These are phyloP conservation scores for Auxenochlorella protothecoides DNA, from an alignment of 139 green algal species.

Conservation along the genomic window DNA sequence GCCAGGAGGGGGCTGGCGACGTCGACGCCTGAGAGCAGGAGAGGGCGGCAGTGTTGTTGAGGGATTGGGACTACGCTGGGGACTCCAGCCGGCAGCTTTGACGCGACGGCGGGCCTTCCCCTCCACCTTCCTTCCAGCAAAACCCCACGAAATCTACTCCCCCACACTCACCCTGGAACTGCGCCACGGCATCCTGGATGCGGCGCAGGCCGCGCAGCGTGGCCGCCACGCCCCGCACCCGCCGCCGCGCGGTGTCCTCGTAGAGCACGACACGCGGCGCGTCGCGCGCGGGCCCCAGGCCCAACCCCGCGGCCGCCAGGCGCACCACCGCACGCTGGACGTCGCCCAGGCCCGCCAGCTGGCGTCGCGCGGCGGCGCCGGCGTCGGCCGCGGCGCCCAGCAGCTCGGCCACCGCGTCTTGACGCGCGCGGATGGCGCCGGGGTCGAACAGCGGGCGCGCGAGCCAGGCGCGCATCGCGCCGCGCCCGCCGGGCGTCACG, in stretches of 20 bases:
- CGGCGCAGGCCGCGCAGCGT: slow-evolving; percentile 50
- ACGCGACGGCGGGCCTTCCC: too few species aligned
- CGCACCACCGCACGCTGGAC: slow-evolving; percentile 78
- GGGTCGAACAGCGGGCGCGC: slow-evolving; percentile 59
- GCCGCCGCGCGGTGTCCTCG: slow-evolving; percentile 64
- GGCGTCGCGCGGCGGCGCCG: slow-evolving; percentile 30
- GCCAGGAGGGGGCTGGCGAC: background rate
- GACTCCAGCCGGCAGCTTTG: too few species aligned
- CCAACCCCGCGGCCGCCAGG: slow-evolving; percentile 42
- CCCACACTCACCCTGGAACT: slow-evolving; percentile 15
- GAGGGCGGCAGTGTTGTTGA: background rate
- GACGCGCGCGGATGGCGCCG: slow-evolving; percentile 58
- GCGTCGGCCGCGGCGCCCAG: slow-evolving; percentile 40
- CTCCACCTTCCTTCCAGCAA: too few species aligned
- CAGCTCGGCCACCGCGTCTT: slow-evolving; percentile 63
- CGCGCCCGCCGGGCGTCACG: slow-evolving; percentile 69
- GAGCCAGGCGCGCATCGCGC: slow-evolving; percentile 81
- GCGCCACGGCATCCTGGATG: slow-evolving; percentile 18
- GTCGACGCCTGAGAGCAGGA: background rate
- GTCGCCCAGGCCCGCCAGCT: slow-evolving; percentile 53
- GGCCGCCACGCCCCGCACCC: slow-evolving; percentile 45
- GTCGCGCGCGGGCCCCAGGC: slow-evolving; percentile 29
- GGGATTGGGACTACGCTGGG: background rate
- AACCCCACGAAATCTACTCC: too few species aligned
- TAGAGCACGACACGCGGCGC: slow-evolving; percentile 88